Percentiles rank a stretch among this genome's conserved stretches.
Evolutionary conservation across 768 basidiomycete species (phyloP).

Genomic region (Auriscalpium orientale): DNA sequence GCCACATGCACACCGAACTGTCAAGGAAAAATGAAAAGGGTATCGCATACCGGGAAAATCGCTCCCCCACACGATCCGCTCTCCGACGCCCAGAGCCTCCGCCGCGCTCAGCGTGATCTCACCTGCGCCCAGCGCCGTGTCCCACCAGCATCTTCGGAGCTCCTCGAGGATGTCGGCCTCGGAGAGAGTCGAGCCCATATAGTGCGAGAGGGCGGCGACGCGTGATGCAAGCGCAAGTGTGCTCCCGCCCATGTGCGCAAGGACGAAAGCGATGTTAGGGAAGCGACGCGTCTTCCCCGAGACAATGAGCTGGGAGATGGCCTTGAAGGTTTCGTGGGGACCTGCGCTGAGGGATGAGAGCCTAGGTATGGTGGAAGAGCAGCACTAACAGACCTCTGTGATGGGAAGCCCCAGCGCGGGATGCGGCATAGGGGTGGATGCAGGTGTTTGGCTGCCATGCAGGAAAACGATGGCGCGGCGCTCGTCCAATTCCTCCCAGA

Average conservation of each 20-base stretch:
- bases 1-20: background rate
- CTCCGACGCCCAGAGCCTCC: slow-evolving; percentile 39
- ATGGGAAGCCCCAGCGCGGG: slow-evolving; percentile 60
- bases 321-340: slow-evolving; percentile 78
- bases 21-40: background rate
- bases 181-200: slow-evolving; percentile 64
- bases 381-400: slow-evolving; percentile 41
- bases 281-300: slow-evolving; percentile 62
- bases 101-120: slow-evolving; percentile 43
- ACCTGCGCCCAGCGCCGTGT: slow-evolving; percentile 60
- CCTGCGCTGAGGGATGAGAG: slow-evolving; percentile 31
- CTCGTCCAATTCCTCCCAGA: slow-evolving; percentile 64
- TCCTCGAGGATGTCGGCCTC: slow-evolving; percentile 61
- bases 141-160: slow-evolving; percentile 67
- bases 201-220: slow-evolving; percentile 55
- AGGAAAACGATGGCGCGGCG: slow-evolving; percentile 59
- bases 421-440: slow-evolving; percentile 58
- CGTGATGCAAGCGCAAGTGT: slow-evolving; percentile 59
- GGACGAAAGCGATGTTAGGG: slow-evolving; percentile 51
- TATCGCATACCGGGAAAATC: slow-evolving; percentile 60
- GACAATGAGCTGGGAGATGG: slow-evolving; percentile 70
- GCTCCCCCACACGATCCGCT: slow-evolving; percentile 61
- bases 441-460: slow-evolving; percentile 62
- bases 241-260: slow-evolving; percentile 71
- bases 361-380: slow-evolving; percentile 4